Conservation (phyloP, 345 rosid genomes). For the Eucalyptus melliodora region DNA sequence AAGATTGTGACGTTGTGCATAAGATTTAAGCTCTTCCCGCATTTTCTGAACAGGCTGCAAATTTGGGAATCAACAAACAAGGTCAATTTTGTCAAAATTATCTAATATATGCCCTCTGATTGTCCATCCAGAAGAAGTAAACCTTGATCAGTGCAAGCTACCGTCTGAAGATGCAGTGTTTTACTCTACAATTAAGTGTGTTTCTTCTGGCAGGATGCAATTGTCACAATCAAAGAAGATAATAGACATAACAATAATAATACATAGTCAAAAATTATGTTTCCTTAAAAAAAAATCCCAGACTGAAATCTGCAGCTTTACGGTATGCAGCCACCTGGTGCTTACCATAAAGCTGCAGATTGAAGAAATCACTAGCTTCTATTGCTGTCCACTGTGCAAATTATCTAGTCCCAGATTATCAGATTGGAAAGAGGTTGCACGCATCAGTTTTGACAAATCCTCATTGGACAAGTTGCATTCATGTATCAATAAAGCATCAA, state of each 20-base stretch:
- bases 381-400: background rate
- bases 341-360: background rate
- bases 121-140: background rate
- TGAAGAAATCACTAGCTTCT: background rate
- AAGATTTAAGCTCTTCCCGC: conserved; percentile 68
- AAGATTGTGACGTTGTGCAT: conserved; percentile 44
- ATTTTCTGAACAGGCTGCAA: conserved; percentile 54
- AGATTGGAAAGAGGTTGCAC: background rate
- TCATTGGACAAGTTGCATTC: background rate
- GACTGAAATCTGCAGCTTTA: background rate
- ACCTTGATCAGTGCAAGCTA: background rate
- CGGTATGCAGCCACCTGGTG: background rate
- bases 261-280: background rate
- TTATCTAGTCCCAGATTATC: background rate
- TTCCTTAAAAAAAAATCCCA: background rate
- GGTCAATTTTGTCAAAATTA: background rate
- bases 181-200: background rate
- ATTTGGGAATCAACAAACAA: background rate
- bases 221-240: background rate
- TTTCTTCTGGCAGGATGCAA: background rate
- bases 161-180: background rate
- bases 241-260: background rate
- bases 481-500: background rate
- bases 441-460: background rate
- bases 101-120: background rate